Conservation (phyloP, 768 basidiomycete genomes). For the Pisolithus orientalis region DNA sequence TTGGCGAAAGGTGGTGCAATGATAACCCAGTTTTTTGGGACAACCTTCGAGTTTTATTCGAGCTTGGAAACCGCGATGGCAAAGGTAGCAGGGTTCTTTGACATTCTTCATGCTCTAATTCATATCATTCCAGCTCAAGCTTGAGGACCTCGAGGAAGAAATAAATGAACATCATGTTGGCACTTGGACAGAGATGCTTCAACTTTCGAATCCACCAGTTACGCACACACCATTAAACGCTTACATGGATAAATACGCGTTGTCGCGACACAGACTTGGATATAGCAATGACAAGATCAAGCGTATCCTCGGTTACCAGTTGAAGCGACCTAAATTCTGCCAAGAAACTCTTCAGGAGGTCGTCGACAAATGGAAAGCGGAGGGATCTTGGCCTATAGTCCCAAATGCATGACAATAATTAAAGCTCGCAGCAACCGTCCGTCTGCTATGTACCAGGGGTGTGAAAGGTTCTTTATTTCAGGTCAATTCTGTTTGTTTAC, state of each 20-base stretch:
- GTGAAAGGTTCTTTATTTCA: neutral
- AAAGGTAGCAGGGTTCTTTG: slow-evolving; percentile 39
- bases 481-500: neutral
- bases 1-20: slow-evolving; percentile 58
- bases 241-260: slow-evolving; percentile 70
- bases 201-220: slow-evolving; percentile 62
- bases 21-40: slow-evolving; percentile 68
- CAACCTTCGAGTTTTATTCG: slow-evolving; percentile 76
- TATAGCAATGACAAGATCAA: slow-evolving; percentile 73
- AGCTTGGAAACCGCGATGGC: slow-evolving; percentile 59
- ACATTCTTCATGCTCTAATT: slow-evolving; percentile 1
- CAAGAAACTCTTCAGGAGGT: slow-evolving; percentile 60
- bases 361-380: slow-evolving; percentile 75
- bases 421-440: neutral
- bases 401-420: slow-evolving; percentile 1
- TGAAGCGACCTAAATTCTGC: slow-evolving; percentile 57
- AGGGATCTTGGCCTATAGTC: slow-evolving; percentile 39
- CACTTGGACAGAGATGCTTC: slow-evolving; percentile 79
- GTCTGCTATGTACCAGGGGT: neutral
- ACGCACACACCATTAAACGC: slow-evolving; percentile 66
- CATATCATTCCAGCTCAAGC: slow-evolving; percentile 39
- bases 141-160: slow-evolving; percentile 70
- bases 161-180: slow-evolving; percentile 81
- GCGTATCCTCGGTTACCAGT: slow-evolving; percentile 59
- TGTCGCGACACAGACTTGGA: slow-evolving; percentile 64